phyloP scores from a whole-genome alignment of 208 protist species.

The Wallacemonas sp. region DNA sequence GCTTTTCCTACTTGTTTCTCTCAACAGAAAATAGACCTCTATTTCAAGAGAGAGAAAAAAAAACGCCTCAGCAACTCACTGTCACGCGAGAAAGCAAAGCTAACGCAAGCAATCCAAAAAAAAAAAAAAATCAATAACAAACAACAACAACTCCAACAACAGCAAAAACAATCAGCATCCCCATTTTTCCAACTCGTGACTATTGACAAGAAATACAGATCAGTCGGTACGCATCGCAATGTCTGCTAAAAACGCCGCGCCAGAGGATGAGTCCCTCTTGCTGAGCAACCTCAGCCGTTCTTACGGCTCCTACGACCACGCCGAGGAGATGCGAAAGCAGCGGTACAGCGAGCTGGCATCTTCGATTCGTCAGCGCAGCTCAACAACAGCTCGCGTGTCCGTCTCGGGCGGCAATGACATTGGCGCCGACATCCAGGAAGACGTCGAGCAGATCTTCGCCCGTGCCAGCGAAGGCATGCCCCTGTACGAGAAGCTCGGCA shows the following conservation, averaged over 20 bases:
- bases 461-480: constrained; percentile 36
- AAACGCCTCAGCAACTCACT: too few relatives aligned
- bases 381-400: constrained; percentile 13
- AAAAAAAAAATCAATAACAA: too few relatives aligned
- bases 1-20: too few relatives aligned
- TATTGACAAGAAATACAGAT: too few relatives aligned
- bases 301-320: constrained; percentile 48
- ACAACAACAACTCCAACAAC: not conserved
- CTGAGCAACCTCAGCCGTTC: constrained; percentile 15
- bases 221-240: not conserved
- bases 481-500: constrained; percentile 38
- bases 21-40: too few relatives aligned
- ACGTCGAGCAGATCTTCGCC: constrained; percentile 39
- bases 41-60: too few relatives aligned
- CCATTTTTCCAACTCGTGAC: not conserved
- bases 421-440: constrained; percentile 23
- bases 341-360: constrained; percentile 27
- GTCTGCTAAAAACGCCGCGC: not conserved
- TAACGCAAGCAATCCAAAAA: too few relatives aligned
- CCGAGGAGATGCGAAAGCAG: constrained; percentile 23
- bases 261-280: not conserved
- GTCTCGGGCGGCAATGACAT: constrained; percentile 20
- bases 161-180: not conserved
- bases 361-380: constrained; percentile 25
- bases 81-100: too few relatives aligned